These are phyloP conservation scores for Aphanomyces invadans DNA, from an alignment of 352 stramenopile genomes.

Conservation along the genomic window DNA sequence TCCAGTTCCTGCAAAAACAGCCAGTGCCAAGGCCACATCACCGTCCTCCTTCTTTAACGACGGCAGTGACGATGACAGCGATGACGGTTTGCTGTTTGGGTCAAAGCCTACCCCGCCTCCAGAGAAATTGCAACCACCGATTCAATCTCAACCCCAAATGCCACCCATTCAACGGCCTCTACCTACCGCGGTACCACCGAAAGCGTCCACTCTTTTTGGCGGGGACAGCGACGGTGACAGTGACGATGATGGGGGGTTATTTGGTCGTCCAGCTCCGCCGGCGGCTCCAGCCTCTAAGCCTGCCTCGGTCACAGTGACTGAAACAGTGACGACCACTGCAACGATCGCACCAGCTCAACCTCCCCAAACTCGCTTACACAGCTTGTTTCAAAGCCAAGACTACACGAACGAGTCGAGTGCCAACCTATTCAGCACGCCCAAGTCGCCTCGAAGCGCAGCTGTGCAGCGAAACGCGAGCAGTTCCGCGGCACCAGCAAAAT, in stretches of 20 bases:
- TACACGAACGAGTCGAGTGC: constrained; percentile 7
- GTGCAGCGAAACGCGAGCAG: background rate
- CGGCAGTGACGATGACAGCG: constrained; percentile 42
- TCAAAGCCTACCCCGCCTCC: constrained; percentile 27
- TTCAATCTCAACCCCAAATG: constrained; percentile 40
- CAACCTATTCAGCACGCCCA: constrained; percentile 9
- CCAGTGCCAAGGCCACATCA: constrained; percentile 20
- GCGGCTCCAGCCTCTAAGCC: background rate
- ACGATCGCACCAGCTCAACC: constrained; percentile 6
- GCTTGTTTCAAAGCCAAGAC: constrained; percentile 14
- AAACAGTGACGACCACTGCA: constrained; percentile 15
- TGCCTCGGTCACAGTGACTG: constrained; percentile 9
- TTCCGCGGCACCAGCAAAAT: background rate
- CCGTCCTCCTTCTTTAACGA: constrained; percentile 40
- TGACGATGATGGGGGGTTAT: constrained; percentile 21
- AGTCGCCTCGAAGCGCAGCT: background rate
- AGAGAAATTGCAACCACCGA: too few species aligned
- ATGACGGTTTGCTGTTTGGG: constrained; percentile 61
- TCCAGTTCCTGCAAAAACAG: background rate
- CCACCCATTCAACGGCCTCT: background rate
- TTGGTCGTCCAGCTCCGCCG: background rate
- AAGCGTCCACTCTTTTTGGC: constrained; percentile 17
- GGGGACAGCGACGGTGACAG: constrained; percentile 49
- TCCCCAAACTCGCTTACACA: constrained; percentile 19
- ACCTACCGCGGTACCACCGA: background rate